Base-by-base conservation (phyloP, 75 land plant species). In the Cryptomeria japonica region DNA sequence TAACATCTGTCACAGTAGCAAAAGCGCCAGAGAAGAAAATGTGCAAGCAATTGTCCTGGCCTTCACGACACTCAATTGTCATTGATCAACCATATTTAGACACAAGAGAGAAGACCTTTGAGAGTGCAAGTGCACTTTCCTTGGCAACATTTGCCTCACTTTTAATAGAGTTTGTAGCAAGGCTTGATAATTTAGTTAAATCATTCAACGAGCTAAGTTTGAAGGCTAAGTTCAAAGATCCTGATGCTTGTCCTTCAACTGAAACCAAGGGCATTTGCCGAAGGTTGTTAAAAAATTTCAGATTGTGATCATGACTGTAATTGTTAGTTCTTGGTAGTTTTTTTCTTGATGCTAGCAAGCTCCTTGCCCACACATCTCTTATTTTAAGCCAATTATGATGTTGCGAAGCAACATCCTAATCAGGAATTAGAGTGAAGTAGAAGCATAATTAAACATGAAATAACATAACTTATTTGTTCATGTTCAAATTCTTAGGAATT, bases 81-180 rank as follows among this genome's bases (percentile, higher is more conserved):
- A 39, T 55, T 47, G 91, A 88, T 28, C 49, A 79, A n/a, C 73
- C 87, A 16, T 73, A 41, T 7, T 39, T 78, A 4, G 88, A 76
- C 22, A 87, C 84, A 84, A 91, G 91, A 77, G 91, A 90, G 64
- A 86, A 85, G 85, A 92, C 94, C 18, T 90, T 90, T 80, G 95
- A 94, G 80, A 95, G 91, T 88, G 96, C 96, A 39, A 94, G 94
- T 68, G 95, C 97, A 18, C 87, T 96, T 32, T 96, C 99, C 3
- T 88, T 97, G 22, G 98, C 95, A 34, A 97, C 97, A 46, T 97
- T 96, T 89, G 90, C 94, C 14, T 95, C 98, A 44, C 91, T 97
- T 1, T 77, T 96, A 87, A 94, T 97, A 41, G 98, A 97, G 82
- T 95, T 97, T 87, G 98, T 96, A 7, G 94, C 98, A 32, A 96